A percentile compares a stretch with the other conserved stretches of the same genome.
Evolutionary conservation across 805 yeast genomes (phyloP).

Genomic region (Suhomyces vadensis): DNA sequence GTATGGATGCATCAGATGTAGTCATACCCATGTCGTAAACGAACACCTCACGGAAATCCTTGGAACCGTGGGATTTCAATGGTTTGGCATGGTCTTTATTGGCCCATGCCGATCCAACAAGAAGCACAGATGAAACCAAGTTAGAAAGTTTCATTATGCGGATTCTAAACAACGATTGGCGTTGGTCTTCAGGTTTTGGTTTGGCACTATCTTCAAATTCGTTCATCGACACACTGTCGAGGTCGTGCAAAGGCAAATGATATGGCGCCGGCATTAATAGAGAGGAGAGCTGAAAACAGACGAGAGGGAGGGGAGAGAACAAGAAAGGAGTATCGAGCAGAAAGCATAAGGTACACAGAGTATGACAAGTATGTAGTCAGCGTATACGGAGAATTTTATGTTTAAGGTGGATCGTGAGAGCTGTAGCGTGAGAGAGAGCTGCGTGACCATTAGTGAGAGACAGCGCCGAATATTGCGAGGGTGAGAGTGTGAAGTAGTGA

Average conservation of each 20-base stretch:
- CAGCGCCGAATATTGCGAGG: too few species aligned
- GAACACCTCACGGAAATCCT: conserved; percentile 6
- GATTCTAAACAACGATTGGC: background rate
- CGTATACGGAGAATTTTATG: too few species aligned
- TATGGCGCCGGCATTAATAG: too few species aligned
- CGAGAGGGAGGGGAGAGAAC: too few species aligned
- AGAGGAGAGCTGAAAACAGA: too few species aligned
- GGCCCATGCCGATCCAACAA: conserved; percentile 7
- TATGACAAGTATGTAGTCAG: too few species aligned
- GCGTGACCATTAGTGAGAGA: too few species aligned
- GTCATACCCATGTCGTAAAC: conserved; percentile 12
- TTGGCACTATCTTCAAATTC: background rate
- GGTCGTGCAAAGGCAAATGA: conserved; percentile 3
- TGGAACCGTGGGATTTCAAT: background rate
- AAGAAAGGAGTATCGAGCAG: too few species aligned
- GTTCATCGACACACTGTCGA: conserved; percentile 8
- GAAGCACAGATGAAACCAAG: conserved; percentile 7
- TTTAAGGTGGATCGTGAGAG: too few species aligned
- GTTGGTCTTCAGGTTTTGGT: background rate
- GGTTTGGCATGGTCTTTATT: background rate
- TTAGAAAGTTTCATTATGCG: conserved; percentile 8
- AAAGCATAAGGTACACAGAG: too few species aligned
- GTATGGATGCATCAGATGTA: conserved; percentile 1
- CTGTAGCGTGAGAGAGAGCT: too few species aligned
- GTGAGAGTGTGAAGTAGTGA: too few species aligned